Percentiles rank a stretch among this genome's conserved stretches.
Evolutionary conservation across 2,329 filamentous ascomycete species (phyloP).

Genomic region (Ascochyta koolunga): DNA sequence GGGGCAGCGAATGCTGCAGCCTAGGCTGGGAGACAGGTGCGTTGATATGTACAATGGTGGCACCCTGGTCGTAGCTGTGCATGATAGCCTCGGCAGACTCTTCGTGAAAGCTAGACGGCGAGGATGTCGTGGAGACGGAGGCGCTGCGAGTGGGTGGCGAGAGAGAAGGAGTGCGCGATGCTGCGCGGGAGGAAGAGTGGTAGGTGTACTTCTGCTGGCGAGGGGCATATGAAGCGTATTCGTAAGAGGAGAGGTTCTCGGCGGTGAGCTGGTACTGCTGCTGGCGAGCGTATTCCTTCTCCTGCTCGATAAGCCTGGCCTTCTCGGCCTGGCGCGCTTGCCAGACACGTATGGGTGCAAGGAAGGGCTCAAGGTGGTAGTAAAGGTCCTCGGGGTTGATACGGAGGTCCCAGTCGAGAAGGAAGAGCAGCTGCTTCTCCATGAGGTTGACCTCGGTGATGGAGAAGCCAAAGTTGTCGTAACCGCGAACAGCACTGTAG

Average conservation of each 20-base stretch:
- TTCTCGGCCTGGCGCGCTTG: constrained; percentile 62
- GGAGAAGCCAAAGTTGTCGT: constrained; percentile 84
- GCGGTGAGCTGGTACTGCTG: constrained; percentile 47
- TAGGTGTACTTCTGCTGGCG: constrained; percentile 24
- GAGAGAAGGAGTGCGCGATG: constrained; percentile 57
- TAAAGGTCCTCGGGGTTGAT: constrained; percentile 87
- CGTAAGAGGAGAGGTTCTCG: constrained; percentile 34
- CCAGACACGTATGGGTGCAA: constrained; percentile 77
- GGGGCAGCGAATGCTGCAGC: constrained; percentile 42
- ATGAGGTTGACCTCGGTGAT: constrained; percentile 97
- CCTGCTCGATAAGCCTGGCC: constrained; percentile 53
- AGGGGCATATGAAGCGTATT: constrained; percentile 41
- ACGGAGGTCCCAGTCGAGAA: constrained; percentile 92
- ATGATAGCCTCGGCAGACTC: constrained; percentile 34
- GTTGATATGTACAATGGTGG: constrained; percentile 53
- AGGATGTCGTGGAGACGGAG: constrained; percentile 43
- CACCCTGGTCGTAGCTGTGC: constrained; percentile 51
- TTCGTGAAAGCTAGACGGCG: constrained; percentile 43
- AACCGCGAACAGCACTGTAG: constrained; percentile 79
- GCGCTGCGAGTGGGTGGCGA: constrained; percentile 54
- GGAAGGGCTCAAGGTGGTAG: constrained; percentile 83
- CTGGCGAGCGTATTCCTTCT: constrained; percentile 48
- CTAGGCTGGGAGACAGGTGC: constrained; percentile 11
- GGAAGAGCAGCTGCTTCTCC: constrained; percentile 97
- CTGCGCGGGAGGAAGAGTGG: constrained; percentile 43